Conservation (phyloP, 176 grass and related monocot species). For the Phoenix roebelenii region DNA sequence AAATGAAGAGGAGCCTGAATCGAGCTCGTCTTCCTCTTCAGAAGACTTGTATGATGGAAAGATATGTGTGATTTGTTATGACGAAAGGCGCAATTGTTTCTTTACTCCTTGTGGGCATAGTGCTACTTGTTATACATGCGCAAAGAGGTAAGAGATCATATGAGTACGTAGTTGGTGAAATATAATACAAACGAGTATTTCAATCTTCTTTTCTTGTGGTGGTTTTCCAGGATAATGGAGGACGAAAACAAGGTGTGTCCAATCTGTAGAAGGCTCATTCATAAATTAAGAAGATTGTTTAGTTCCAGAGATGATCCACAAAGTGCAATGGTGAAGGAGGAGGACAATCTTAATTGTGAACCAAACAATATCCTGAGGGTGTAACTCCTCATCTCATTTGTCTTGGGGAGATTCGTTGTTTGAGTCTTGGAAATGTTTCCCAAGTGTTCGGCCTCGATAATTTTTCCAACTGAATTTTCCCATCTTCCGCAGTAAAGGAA, state of each 20-base stretch:
- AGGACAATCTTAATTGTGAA: too few species aligned
- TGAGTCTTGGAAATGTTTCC: too few species aligned
- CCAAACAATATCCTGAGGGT: too few species aligned
- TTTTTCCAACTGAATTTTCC: too few species aligned
- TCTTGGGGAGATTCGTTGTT: too few species aligned
- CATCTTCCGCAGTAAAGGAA: too few species aligned
- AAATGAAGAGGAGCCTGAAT: constrained; percentile 21
- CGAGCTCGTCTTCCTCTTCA: constrained; percentile 15
- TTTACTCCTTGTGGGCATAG: constrained; percentile 37
- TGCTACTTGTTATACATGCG: constrained; percentile 25
- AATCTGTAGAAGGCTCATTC: constrained; percentile 30
- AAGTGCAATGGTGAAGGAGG: too few species aligned
- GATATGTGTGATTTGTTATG: constrained; percentile 44
- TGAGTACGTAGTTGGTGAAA: not conserved
- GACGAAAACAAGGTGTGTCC: constrained; percentile 30
- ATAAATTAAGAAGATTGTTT: constrained; percentile 18
- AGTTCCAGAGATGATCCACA: not conserved
- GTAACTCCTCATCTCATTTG: too few species aligned
- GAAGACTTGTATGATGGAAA: constrained; percentile 40
- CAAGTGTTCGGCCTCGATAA: too few species aligned
- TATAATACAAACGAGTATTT: not conserved
- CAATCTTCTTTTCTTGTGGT: not conserved
- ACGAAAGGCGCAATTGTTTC: constrained; percentile 25
- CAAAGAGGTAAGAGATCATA: constrained; percentile 16
- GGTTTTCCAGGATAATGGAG: constrained; percentile 25